Conservation (phyloP, 1,284 basidiomycete species). For the Microbotryomycetes sp. region DNA sequence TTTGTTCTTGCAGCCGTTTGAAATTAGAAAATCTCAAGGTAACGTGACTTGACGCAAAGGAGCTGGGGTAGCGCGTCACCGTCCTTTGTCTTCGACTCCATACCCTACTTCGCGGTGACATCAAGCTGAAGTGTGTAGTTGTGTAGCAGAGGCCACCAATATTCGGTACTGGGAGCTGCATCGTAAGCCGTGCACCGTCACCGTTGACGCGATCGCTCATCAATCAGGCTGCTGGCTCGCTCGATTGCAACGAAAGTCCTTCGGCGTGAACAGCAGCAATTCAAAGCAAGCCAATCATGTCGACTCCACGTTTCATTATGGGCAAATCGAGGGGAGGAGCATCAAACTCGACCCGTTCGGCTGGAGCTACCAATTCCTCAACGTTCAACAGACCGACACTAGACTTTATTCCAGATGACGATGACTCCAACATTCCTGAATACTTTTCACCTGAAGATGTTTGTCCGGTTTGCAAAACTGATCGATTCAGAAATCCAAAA, state of each 20-base stretch:
- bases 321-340: conserved; percentile 8
- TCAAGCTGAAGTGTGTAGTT: too few relatives aligned
- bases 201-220: too few relatives aligned
- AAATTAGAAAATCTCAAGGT: background rate
- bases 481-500: conserved; percentile 91
- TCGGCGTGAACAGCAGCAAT: background rate
- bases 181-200: too few relatives aligned
- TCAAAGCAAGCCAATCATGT: background rate
- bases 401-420: conserved; percentile 7
- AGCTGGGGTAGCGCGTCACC: too few relatives aligned
- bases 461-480: conserved; percentile 95
- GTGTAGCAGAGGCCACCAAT: too few relatives aligned
- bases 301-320: conserved; percentile 28
- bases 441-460: conserved; percentile 59
- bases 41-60: too few relatives aligned
- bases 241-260: conserved; percentile 13
- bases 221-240: too few relatives aligned
- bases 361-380: background rate
- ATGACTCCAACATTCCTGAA: conserved; percentile 9
- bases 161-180: too few relatives aligned
- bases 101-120: too few relatives aligned
- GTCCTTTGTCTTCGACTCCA: too few relatives aligned
- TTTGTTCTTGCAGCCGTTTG: background rate
- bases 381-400: background rate
- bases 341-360: background rate